Base-by-base conservation (phyloP, 352 stramenopile species). In the Phytopythium sindhum region DNA sequence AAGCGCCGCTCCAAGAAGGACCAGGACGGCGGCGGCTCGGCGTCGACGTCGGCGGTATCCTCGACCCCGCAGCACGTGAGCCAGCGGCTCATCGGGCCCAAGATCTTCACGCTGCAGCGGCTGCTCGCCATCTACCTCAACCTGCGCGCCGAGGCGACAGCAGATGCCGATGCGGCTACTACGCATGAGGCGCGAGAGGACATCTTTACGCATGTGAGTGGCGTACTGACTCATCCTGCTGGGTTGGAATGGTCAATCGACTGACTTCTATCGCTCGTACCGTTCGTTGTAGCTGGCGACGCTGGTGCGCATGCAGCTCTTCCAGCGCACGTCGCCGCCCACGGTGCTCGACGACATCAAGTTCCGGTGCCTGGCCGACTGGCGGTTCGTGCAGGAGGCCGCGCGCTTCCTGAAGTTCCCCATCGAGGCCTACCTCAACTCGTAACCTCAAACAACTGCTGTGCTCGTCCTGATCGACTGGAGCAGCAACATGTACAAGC, bases 121-220 rank as follows among this genome's bases (percentile, higher is more conserved):
- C 70, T 95, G 44, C 59, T 93, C 21, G 86, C 86, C 29, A 93
- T 95, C 53, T 92, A 93, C 58, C 67, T 85, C 28, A 95, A 84
- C 37, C 68, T 94, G 28, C 81, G 78, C 26, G 66, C 70, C 6
- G 81, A 91, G 67, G 75, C 67, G 19, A 66, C 77, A 2, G 78
- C 75, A 23, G 72, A 69, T 17, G 31, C 63, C 23, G 50, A 47
- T 35, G 63, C 24, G 21, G 31, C 39, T 57, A 26, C 29, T 23
- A 50, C 53, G 35, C 31, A 68, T 10, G 48, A 41, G 23, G 26
- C 80, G 51, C 79, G 84, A 35, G 84, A 89, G 42, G 84, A 93
- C 68, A 81, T 90, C n/a, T 90, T 93, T 61, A 82, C 68, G 39
- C 81, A 90, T 68, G 84, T 92, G 65, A 69, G 84, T 42, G 54